These are phyloP conservation scores for Plasmodium reichenowi DNA, from an alignment of 169 alveolate genomes.

Conservation along the genomic window DNA sequence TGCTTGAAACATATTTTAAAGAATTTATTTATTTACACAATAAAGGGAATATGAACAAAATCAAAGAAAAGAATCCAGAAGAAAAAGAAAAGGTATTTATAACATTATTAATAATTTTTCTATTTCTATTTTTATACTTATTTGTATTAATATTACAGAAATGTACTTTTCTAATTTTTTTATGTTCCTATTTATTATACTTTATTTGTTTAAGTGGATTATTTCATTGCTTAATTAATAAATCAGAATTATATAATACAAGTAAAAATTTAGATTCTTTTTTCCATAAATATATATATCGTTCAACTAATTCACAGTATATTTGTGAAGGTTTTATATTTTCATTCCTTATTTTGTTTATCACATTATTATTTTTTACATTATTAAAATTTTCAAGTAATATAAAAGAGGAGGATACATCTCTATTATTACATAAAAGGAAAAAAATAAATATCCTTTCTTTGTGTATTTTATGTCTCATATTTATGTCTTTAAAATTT, in stretches of 20 bases:
- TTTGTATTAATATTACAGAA: constrained; percentile 15
- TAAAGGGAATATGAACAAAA: background rate
- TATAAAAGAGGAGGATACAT: background rate
- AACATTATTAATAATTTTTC: background rate
- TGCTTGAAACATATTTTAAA: constrained; percentile 2
- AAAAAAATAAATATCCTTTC: constrained; percentile 12
- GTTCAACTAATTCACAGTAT: constrained; percentile 64
- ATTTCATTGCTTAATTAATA: constrained; percentile 52
- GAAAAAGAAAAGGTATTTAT: background rate
- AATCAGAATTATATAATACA: constrained; percentile 26
- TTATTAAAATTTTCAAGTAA: background rate
- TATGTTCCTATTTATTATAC: constrained; percentile 36
- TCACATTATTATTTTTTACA: constrained; percentile 20
- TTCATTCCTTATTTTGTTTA: constrained; percentile 33
- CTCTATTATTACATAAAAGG: background rate
- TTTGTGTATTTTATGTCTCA: constrained; percentile 5
- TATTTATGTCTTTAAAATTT: constrained; percentile 11
- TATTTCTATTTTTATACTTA: constrained; percentile 19
- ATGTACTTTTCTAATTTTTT: constrained; percentile 12
- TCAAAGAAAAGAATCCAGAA: background rate
- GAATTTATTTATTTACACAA: constrained; percentile 31
- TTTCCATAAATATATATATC: constrained; percentile 33
- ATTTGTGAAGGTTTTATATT: constrained; percentile 48
- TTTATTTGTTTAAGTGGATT: constrained; percentile 37
- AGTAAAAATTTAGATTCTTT: constrained; percentile 19